Conservation (phyloP, 345 rosid species). For the Citrus medica region DNA sequence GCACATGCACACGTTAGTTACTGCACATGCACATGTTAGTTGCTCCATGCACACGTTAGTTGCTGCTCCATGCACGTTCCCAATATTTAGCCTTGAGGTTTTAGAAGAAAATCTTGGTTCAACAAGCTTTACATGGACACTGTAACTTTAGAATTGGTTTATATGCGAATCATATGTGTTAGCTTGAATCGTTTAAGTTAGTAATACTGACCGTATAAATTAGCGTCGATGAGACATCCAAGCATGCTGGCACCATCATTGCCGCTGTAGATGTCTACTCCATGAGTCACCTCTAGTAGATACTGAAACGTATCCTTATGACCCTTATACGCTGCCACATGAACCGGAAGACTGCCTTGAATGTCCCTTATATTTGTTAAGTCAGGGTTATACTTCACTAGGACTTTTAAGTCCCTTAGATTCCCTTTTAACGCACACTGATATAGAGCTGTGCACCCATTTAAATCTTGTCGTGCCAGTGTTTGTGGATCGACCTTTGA, state of each 20-base stretch:
- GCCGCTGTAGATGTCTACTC: background rate
- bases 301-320: background rate
- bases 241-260: fast-evolving
- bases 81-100: no score
- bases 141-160: background rate
- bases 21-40: no score
- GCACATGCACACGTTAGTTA: no score
- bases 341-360: background rate
- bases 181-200: no score
- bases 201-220: background rate
- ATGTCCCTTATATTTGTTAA: background rate
- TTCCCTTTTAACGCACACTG: background rate
- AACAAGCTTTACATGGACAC: no score
- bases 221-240: background rate
- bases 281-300: background rate
- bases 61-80: no score
- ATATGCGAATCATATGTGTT: no score
- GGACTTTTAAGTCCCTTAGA: background rate
- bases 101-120: no score
- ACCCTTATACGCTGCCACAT: background rate
- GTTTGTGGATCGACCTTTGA: background rate
- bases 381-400: background rate
- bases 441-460: fast-evolving
- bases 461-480: background rate
- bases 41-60: no score